phyloP scores from a whole-genome alignment of 1,284 basidiomycete genomes.

The Coriolopsis trogii region DNA sequence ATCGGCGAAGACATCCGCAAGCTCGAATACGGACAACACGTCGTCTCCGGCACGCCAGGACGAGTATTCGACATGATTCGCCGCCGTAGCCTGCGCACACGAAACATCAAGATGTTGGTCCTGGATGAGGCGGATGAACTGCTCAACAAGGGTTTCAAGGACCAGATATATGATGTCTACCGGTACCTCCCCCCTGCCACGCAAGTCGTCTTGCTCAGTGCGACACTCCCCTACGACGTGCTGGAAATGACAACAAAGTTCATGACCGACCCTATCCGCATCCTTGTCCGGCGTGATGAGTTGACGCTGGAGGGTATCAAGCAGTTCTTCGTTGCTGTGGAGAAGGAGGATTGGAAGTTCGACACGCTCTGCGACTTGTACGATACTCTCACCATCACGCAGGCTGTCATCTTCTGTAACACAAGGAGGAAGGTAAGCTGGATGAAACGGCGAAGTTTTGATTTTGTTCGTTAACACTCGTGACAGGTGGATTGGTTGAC shows the following conservation, averaged over 20 bases:
- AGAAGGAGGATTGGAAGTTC: constrained; percentile 99
- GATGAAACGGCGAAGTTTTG: background rate
- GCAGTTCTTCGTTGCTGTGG: constrained; percentile 99
- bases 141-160: constrained; percentile 98
- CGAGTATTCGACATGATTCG: constrained; percentile 99
- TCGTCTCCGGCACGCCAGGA: constrained; percentile 97
- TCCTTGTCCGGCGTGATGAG: constrained; percentile 99
- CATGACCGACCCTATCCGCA: constrained; percentile 99
- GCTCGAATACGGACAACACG: constrained; percentile 97
- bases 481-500: constrained; percentile 95
- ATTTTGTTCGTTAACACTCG: background rate
- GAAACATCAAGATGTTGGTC: constrained; percentile 99
- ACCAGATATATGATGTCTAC: constrained; percentile 99
- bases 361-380: constrained; percentile 98
- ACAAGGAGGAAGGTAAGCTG: constrained; percentile 86
- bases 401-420: constrained; percentile 99
- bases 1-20: constrained; percentile 99
- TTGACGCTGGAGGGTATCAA: constrained; percentile 99
- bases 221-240: constrained; percentile 96
- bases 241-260: constrained; percentile 99
- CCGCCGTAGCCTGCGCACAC: constrained; percentile 88
- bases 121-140: constrained; percentile 98
- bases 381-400: constrained; percentile 98
- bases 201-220: constrained; percentile 95
- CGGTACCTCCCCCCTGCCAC: constrained; percentile 98